Percentiles rank a stretch among this genome's conserved stretches.
These are phyloP conservation scores for Penicillium sp. DNA, from an alignment of 2,329 filamentous ascomycete genomes.

Conservation along the genomic window DNA sequence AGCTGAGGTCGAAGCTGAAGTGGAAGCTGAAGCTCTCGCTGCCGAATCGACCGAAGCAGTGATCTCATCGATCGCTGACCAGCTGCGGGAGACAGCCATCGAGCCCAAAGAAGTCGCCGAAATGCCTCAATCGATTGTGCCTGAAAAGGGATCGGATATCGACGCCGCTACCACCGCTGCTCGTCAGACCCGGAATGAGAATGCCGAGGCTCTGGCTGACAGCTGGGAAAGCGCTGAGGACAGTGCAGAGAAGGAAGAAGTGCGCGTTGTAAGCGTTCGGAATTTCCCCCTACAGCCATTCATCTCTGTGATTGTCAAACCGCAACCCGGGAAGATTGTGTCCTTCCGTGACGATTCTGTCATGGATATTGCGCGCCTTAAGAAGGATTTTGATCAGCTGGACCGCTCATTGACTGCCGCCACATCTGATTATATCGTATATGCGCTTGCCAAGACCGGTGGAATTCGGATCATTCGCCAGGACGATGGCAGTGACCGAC, in stretches of 20 bases:
- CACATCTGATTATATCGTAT: conserved; percentile 87
- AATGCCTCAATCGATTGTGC: conserved; percentile 43
- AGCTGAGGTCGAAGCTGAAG: conserved; percentile 47
- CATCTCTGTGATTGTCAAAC: conserved; percentile 75
- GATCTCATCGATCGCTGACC: conserved; percentile 31
- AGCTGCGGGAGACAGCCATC: conserved; percentile 41
- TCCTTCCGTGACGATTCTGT: conserved; percentile 74
- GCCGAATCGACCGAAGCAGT: conserved; percentile 39
- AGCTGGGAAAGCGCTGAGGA: conserved; percentile 88
- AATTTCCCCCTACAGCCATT: conserved; percentile 98
- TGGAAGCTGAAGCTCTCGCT: conserved; percentile 48
- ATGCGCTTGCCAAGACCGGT: conserved; percentile 89
- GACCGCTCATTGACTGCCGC: conserved; percentile 91
- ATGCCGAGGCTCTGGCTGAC: conserved; percentile 65
- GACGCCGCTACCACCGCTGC: conserved; percentile 47
- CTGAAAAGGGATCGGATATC: conserved; percentile 51
- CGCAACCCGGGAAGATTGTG: conserved; percentile 48
- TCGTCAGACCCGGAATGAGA: conserved; percentile 58
- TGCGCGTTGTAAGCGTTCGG: conserved; percentile 73
- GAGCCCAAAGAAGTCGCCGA: conserved; percentile 51
- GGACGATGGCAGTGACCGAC: conserved; percentile 86
- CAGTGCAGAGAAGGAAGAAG: conserved; percentile 63
- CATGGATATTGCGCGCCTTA: conserved; percentile 89
- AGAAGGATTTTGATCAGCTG: conserved; percentile 97
- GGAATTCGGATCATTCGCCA: conserved; percentile 92